Conservation (phyloP, 495 filamentous ascomycete genomes). For the Aspergillus sclerotioniger region DNA sequence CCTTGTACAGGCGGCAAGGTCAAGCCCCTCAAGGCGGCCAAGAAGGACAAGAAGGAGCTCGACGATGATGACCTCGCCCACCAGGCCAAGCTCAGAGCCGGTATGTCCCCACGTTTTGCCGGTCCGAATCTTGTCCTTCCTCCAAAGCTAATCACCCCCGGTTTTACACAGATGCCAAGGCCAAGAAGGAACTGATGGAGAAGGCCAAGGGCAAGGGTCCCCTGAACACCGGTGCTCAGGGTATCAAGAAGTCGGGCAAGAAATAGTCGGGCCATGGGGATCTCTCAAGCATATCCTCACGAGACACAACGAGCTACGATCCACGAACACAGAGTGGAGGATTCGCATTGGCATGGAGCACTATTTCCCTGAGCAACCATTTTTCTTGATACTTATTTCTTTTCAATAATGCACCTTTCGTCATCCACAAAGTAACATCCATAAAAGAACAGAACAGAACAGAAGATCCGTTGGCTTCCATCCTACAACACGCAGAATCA, state of each 20-base stretch:
- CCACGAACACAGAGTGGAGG: slow-evolving; percentile 17
- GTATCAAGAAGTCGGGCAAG: slow-evolving; percentile 91
- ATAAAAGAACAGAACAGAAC: background rate
- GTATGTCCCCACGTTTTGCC: slow-evolving; percentile 42
- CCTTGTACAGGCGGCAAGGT: slow-evolving; percentile 68
- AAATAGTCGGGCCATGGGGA: slow-evolving; percentile 50
- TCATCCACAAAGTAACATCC: background rate
- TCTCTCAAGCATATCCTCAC: slow-evolving; percentile 19
- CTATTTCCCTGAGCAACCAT: slow-evolving; percentile 17
- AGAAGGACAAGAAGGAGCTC: slow-evolving; percentile 72
- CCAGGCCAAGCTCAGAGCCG: slow-evolving; percentile 69
- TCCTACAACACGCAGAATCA: background rate
- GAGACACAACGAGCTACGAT: slow-evolving; percentile 37
- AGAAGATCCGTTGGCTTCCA: background rate
- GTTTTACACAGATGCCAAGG: slow-evolving; percentile 62
- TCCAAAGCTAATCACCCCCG: background rate
- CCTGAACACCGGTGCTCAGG: slow-evolving; percentile 73
- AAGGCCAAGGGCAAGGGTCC: slow-evolving; percentile 59
- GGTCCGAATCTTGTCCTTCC: background rate
- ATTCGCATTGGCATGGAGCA: slow-evolving; percentile 16
- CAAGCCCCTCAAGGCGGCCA: slow-evolving; percentile 78
- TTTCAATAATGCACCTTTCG: slow-evolving; percentile 4
- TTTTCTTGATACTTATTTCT: slow-evolving; percentile 12
- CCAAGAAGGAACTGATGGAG: slow-evolving; percentile 68
- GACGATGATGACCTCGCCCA: slow-evolving; percentile 76